A percentile compares a stretch with the other conserved stretches of the same genome.
Conservation (phyloP, 2,329 filamentous ascomycete genomes). For the Chaetomiaceae sp. region DNA sequence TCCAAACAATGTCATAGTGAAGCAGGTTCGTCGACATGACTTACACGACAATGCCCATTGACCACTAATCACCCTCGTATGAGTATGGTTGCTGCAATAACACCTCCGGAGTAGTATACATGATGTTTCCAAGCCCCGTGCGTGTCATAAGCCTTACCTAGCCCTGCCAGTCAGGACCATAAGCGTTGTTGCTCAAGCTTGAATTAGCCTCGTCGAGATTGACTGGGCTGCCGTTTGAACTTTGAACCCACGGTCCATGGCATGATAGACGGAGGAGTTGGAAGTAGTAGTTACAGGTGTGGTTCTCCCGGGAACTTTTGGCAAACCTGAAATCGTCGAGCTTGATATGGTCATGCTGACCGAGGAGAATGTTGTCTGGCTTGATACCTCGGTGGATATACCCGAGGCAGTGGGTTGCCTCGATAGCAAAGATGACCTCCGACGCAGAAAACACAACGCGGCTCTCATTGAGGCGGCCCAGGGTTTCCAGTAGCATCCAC, state of each 20-base stretch:
- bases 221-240: too few species aligned
- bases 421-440: slow-evolving; percentile 94
- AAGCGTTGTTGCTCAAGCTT: slow-evolving; percentile 40
- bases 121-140: background rate
- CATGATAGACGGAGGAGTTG: slow-evolving; percentile 75
- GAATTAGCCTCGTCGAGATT: background rate
- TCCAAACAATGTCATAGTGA: too few species aligned
- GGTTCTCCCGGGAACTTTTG: slow-evolving; percentile 93
- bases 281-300: slow-evolving; percentile 96
- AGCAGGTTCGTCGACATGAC: background rate
- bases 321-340: slow-evolving; percentile 96
- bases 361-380: slow-evolving; percentile 94
- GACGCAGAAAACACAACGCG: slow-evolving; percentile 99
- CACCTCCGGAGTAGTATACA: slow-evolving; percentile 83
- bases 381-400: slow-evolving; percentile 99
- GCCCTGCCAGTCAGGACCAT: background rate
- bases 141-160: background rate
- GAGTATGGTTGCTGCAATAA: slow-evolving; percentile 94
- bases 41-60: slow-evolving; percentile 94
- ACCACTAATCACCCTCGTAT: slow-evolving; percentile 99
- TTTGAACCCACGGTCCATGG: too few species aligned
- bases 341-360: slow-evolving; percentile 93
- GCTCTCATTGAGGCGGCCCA: slow-evolving; percentile 89
- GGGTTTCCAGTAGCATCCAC: slow-evolving; percentile 99
- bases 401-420: slow-evolving; percentile 95